These are phyloP conservation scores for Ustilago shanxiensis DNA, from an alignment of 1,284 basidiomycete species.

Conservation along the genomic window DNA sequence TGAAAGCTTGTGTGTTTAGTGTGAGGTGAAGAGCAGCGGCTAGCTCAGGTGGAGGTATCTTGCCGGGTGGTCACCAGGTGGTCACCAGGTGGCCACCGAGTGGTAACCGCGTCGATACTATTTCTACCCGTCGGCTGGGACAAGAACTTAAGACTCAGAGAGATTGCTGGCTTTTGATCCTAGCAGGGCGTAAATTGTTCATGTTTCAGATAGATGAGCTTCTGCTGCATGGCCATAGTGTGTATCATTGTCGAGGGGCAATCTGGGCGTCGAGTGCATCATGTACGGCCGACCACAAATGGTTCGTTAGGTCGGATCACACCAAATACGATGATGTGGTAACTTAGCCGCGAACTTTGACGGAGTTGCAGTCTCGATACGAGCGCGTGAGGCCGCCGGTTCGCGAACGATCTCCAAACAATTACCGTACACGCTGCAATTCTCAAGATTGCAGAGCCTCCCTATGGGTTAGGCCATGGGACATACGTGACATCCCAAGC, in stretches of 20 bases:
- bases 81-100: background rate
- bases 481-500: too few species aligned
- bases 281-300: background rate
- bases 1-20: background rate
- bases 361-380: background rate
- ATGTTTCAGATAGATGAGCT: too few species aligned
- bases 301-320: background rate
- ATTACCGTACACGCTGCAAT: too few species aligned
- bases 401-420: background rate
- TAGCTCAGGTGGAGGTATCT: too few species aligned
- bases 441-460: background rate
- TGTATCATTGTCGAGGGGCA: too few species aligned
- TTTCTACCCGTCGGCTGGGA: background rate
- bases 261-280: too few species aligned
- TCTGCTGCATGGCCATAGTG: background rate
- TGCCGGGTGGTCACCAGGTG: conserved; percentile 8
- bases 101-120: conserved; percentile 1
- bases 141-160: too few species aligned
- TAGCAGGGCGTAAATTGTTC: too few species aligned
- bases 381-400: background rate
- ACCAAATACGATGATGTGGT: background rate
- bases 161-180: too few species aligned
- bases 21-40: background rate
- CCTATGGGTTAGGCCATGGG: too few species aligned
- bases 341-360: too few species aligned